phyloP scores from a whole-genome alignment of 2,329 filamentous ascomycete species.

The Talaromyces marneffei region DNA sequence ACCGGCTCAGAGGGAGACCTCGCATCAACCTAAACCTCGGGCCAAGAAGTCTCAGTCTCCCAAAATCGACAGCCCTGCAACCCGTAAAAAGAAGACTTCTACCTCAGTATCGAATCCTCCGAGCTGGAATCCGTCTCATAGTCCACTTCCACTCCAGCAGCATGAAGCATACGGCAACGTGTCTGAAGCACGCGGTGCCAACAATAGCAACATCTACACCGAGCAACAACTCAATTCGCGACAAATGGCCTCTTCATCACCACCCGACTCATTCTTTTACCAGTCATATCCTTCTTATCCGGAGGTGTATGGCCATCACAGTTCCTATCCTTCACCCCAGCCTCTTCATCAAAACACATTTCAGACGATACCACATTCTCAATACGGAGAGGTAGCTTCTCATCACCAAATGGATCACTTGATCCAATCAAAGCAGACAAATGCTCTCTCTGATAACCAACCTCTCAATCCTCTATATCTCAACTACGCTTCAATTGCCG shows the following conservation, averaged over 20 bases:
- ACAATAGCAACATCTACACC: not conserved
- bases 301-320: constrained; percentile 36
- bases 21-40: constrained; percentile 24
- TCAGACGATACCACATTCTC: constrained; percentile 19
- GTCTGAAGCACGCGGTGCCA: not conserved
- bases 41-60: constrained; percentile 20
- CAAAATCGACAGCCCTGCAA: constrained; percentile 15
- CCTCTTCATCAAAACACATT: constrained; percentile 28
- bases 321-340: constrained; percentile 23
- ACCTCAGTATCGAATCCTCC: constrained; percentile 43
- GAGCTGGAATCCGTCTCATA: not conserved
- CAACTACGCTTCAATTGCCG: constrained; percentile 55
- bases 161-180: not conserved
- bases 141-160: not conserved
- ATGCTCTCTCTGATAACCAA: constrained; percentile 48
- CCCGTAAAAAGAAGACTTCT: constrained; percentile 18
- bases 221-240: constrained; percentile 50
- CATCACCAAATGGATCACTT: constrained; percentile 39
- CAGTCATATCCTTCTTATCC: constrained; percentile 36
- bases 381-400: constrained; percentile 26
- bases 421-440: constrained; percentile 49
- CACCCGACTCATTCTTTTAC: constrained; percentile 47
- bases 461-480: constrained; percentile 56
- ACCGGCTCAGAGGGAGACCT: constrained; percentile 51
- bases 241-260: constrained; percentile 55